Base-by-base conservation (phyloP, 768 basidiomycete genomes). In the Leccinum olivaceopallidum region DNA sequence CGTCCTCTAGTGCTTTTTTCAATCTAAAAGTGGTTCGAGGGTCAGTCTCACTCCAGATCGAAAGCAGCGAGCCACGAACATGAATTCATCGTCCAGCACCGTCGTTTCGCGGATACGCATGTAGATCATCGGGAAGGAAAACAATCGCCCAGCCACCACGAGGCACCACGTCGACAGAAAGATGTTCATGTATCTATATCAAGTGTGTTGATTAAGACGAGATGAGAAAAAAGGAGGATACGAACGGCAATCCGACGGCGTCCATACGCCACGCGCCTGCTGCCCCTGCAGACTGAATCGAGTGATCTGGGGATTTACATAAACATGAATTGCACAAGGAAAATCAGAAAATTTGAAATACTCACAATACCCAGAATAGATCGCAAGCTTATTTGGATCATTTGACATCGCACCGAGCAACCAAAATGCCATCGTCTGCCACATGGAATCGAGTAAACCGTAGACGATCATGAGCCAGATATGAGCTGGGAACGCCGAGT, bases 381-480 rank as follows among this genome's bases (percentile, higher is more conserved):
- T 82, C 0, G 90, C 90, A 20, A 94, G 81, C 69, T 89, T 90
- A 5, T 80, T 83, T 7, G 88, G 84, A 67, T 92, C 86, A 62
- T 92, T 91, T 24, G 88, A 89, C 86, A 94, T 89, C 9, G 88
- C 86, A 47, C 91, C 90, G 79, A 90, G 88, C 68, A 89, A 77
- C 88, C 88, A 90, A 71, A 90, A 90, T 9, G 83, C 82, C 0
- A 82, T 84, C 3, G 88, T 90, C 71, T 92, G 91, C 88, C 90
- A 93, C 83, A 90, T 86, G 0, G 91, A 79, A 64, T 93, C 90
- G 50, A 91, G 79, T 4, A 92, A 67, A 47, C 89, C 88, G 67
- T 83, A 89, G 69, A 85, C 81, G 55, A 88, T 80, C 73, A 86
- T 90, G 12, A 93, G 75, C 73, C 80, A 80, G 18, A 88, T 72